Evolutionary conservation across 2,329 filamentous ascomycete genomes (phyloP), one percentile per base, ranked within the genome.

Genomic region (Aureobasidium sp.): DNA sequence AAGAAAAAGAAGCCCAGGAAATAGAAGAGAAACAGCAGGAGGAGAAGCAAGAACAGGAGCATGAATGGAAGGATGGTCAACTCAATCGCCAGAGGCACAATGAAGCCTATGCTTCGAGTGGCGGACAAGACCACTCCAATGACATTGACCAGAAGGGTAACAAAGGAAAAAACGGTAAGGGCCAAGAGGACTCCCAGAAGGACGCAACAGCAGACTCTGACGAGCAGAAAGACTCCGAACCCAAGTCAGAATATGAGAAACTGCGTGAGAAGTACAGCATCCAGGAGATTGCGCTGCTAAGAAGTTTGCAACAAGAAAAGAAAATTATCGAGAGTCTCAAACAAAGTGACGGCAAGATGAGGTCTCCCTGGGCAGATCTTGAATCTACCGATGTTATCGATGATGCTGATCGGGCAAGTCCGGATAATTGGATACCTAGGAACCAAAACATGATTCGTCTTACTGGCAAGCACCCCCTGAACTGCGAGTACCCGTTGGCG

Each of bases 401-500:
- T 44, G 74, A 77, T 58, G 64, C 67, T 2, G 77, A 79, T 56
- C 74, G 78, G 37, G 75, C 75, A 57, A 72, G 71, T 2, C 75
- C 75, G 0, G 75, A 79, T 60, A 79, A 77, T 55, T 79, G 76
- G 77, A 65, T 79, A 2, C 75, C 75, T 3, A 70, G 75, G 7
- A 71, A 68, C 1, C 63, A 65, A 0, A 60, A 74, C 22, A 66
- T 79, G 4, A 73, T 78, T 30, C 71, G 77, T 0, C 58, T 76
- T 16, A 79, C 75, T 0, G 76, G 76, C 3, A 77, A 77, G 39
- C 76, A 79, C 60, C 76, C 76, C 0, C 56, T 80, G 53, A 79
- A 80, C 53, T 73, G 69, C 2, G 77, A 79, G 59, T 62, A 74
- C 0, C 56, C 69, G 0, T 65, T 79, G 1, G 62, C 62, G 1